phyloP scores from a whole-genome alignment of 345 rosid species.

The Eucalyptus sp. region DNA sequence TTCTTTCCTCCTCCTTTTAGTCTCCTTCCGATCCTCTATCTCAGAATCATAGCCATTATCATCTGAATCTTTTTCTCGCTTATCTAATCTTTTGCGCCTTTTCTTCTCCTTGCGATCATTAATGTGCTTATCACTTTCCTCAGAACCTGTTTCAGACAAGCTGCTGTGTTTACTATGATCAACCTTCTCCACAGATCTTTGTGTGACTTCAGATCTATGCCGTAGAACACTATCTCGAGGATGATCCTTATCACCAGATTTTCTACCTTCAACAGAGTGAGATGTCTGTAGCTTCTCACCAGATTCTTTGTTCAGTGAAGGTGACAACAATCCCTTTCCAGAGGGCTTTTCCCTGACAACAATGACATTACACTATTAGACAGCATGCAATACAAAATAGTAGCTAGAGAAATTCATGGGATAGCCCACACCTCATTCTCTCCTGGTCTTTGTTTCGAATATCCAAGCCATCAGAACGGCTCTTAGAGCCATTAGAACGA shows the following conservation, averaged over 20 bases:
- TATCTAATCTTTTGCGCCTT: constrained; percentile 49
- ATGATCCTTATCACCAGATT: constrained; percentile 20
- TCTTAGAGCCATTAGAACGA: constrained; percentile 6
- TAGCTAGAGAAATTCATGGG: background rate
- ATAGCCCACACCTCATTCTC: constrained; percentile 31
- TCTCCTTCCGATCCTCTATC: constrained; percentile 67
- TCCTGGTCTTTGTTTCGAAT: constrained; percentile 21
- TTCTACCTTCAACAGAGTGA: constrained; percentile 2
- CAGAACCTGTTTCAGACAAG: constrained; percentile 35
- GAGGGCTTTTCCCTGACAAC: constrained; percentile 42
- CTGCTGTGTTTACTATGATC: constrained; percentile 24
- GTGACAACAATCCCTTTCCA: constrained; percentile 25
- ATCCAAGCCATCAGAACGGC: constrained; percentile 7
- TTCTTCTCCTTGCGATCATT: constrained; percentile 38
- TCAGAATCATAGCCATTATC: constrained; percentile 60
- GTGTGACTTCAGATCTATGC: constrained; percentile 9
- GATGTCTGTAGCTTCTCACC: constrained; percentile 7
- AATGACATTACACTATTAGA: background rate
- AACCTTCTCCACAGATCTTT: constrained; percentile 19
- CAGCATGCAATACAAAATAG: background rate
- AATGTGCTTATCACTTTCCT: constrained; percentile 29
- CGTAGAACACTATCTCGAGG: constrained; percentile 9
- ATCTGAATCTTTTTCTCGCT: constrained; percentile 46
- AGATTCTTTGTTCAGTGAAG: constrained; percentile 13
- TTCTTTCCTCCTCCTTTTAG: constrained; percentile 78